Evolutionary conservation across 768 basidiomycete genomes (phyloP), one percentile per base, ranked within the genome.

Genomic region (Suillus alpinus): DNA sequence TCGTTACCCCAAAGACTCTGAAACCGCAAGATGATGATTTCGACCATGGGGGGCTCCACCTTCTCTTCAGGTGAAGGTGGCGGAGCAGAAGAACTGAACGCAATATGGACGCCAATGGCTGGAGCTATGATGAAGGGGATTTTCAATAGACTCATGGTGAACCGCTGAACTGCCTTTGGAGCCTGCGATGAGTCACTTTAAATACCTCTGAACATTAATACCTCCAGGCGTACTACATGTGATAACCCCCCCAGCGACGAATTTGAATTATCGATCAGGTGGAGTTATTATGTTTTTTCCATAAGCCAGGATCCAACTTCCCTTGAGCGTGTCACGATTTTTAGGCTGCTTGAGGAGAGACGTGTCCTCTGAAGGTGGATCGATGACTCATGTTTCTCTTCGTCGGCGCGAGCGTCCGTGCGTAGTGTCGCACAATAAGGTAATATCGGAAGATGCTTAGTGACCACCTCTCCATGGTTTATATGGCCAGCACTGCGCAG

Each of bases 81-180:
- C 41, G 78, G 69, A 18, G 29, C 16, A 18, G 82, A 81, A 58
- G 82, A 77, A 1, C 81, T 83, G 9, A 74, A 68, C 16, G 79
- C 72, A 26, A 75, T 67, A 23, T 79, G 78, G 3, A 81, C 56
- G 16, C 75, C 78, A 46, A 76, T 62, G 68, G 78, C 76, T 43
- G 78, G 75, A 32, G 76, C 67, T 29, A 80, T 60, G 49, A 80
- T 70, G 65, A 75, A 77, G 9, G 80, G 78, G 57, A 82, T 69
- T 62, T 77, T 79, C 37, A 78, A 50, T 32, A 78, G 64, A 34
- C 73, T 66, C 66, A 70, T 70, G 62, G 62, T 70, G 26, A 16
- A 49, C 29, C 47, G 8, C 47, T 49, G 8, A 5, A 18, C 26
- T 18, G 47, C 2, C 9, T 31, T 49, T 18, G 8, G 16, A 18